phyloP scores from a whole-genome alignment of 768 basidiomycete genomes.

The Lactarius quietus region DNA sequence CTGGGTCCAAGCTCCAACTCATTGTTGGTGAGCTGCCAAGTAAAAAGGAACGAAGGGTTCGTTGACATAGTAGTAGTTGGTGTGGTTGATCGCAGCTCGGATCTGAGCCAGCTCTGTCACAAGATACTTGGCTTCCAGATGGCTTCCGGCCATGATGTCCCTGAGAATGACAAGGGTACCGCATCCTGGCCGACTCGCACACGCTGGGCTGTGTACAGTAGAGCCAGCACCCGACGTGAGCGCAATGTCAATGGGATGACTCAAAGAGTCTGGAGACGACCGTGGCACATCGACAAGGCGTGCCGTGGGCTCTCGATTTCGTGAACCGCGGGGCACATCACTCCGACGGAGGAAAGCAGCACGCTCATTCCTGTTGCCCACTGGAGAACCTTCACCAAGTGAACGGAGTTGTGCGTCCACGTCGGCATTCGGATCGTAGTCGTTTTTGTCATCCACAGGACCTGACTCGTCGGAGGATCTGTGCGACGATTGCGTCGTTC shows the following conservation, averaged over 20 bases:
- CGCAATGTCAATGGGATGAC: too few relatives aligned
- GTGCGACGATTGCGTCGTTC: background rate
- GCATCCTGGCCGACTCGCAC: conserved; percentile 34
- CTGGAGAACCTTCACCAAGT: conserved; percentile 61
- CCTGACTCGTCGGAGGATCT: conserved; percentile 10
- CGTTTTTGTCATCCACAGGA: conserved; percentile 23
- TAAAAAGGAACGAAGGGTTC: conserved; percentile 15
- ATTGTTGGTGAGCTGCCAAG: conserved; percentile 16
- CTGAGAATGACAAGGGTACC: conserved; percentile 28
- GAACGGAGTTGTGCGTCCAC: too few relatives aligned
- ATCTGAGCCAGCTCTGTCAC: conserved; percentile 26
- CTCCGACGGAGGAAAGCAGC: conserved; percentile 58
- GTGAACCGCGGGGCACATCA: background rate
- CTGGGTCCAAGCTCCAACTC: conserved; percentile 33
- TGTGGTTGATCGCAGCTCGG: conserved; percentile 10
- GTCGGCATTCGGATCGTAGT: conserved; percentile 16
- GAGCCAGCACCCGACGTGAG: too few relatives aligned
- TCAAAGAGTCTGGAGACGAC: too few relatives aligned
- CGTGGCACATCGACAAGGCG: conserved; percentile 17
- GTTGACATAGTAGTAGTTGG: conserved; percentile 6
- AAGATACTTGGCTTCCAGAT: conserved; percentile 16
- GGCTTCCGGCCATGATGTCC: conserved; percentile 23
- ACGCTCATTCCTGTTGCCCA: conserved; percentile 64
- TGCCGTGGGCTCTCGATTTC: conserved; percentile 10
- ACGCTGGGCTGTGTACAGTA: conserved; percentile 49